These are phyloP conservation scores for Harringtonia lauricola DNA, from an alignment of 2,329 filamentous ascomycete species.

Conservation along the genomic window DNA sequence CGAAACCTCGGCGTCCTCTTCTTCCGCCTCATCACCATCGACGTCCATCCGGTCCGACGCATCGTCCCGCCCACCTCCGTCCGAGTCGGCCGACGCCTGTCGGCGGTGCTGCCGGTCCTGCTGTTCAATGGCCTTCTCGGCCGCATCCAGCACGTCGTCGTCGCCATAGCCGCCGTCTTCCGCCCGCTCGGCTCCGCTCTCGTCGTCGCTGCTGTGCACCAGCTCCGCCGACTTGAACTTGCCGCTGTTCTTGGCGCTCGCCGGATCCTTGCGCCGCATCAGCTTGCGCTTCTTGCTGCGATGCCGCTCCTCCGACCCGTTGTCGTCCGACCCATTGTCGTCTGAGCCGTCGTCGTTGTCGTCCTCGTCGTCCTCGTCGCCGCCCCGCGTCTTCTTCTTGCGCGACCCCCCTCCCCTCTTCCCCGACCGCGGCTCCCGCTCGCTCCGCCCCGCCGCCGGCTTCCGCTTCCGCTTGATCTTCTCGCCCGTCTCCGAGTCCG, in stretches of 20 bases:
- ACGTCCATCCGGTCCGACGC: conserved; percentile 41
- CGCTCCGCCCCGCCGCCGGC: conserved; percentile 7
- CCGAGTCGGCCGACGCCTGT: conserved; percentile 16
- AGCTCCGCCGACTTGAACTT: conserved; percentile 85
- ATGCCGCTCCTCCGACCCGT: conserved; percentile 29
- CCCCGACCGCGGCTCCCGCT: conserved; percentile 13
- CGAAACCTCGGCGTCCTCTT: conserved; percentile 2
- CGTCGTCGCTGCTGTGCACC: conserved; percentile 64
- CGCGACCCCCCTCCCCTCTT: conserved; percentile 19
- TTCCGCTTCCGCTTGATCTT: conserved; percentile 69
- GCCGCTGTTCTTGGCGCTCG: conserved; percentile 29
- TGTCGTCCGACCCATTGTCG: not conserved
- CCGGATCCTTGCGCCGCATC: conserved; percentile 21
- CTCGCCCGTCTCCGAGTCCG: conserved; percentile 72
- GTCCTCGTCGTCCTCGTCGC: conserved; percentile 45
- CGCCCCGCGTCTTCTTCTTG: conserved; percentile 28
- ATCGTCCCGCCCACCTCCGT: conserved; percentile 9
- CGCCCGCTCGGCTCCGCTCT: conserved; percentile 21
- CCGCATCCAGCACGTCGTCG: conserved; percentile 14
- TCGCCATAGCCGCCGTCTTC: conserved; percentile 36
- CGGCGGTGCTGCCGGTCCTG: conserved; percentile 14
- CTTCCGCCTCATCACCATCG: conserved; percentile 32
- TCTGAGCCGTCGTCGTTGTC: conserved; percentile 25
- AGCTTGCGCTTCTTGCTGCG: conserved; percentile 51
- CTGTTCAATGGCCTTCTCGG: conserved; percentile 25